Evolutionary conservation across 2,329 filamentous ascomycete species (phyloP).

Genomic region (Colletotrichum cordylinicola): DNA sequence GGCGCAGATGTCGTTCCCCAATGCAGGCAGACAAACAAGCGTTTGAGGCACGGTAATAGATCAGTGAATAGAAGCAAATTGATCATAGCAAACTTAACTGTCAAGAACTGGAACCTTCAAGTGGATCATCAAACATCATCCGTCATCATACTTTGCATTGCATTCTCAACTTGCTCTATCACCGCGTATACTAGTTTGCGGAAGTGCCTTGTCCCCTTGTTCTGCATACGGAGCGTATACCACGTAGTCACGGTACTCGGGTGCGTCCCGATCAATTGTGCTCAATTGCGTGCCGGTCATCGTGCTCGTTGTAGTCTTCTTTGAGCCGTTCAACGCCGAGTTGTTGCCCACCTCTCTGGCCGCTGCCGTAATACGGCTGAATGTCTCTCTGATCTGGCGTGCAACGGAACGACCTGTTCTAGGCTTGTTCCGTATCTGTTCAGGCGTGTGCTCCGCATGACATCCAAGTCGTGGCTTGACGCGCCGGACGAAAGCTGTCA

Average conservation of each 20-base stretch:
- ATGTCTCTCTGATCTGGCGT: background rate
- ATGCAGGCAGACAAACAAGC: conserved; percentile 1
- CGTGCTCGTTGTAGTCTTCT: background rate
- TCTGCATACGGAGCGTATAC: background rate
- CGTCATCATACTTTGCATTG: rapidly evolving
- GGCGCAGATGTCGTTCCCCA: conserved; percentile 15
- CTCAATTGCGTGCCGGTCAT: background rate
- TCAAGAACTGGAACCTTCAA: background rate
- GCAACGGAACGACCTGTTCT: background rate
- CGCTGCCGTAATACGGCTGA: background rate
- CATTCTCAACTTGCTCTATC: background rate
- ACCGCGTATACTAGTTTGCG: background rate
- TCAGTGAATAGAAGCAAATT: rapidly evolving
- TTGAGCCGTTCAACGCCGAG: background rate
- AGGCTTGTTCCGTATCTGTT: background rate
- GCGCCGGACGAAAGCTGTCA: conserved; percentile 6
- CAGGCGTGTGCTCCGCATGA: background rate
- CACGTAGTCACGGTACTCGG: background rate
- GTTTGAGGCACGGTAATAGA: rapidly evolving
- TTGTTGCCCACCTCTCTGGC: background rate
- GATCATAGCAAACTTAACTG: background rate
- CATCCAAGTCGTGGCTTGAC: background rate
- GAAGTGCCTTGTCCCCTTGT: background rate
- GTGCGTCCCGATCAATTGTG: background rate
- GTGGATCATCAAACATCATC: background rate